Evolutionary conservation across 768 basidiomycete species (phyloP), one percentile per base, ranked within the genome.

Genomic region (Rhizopogon vulgaris): DNA sequence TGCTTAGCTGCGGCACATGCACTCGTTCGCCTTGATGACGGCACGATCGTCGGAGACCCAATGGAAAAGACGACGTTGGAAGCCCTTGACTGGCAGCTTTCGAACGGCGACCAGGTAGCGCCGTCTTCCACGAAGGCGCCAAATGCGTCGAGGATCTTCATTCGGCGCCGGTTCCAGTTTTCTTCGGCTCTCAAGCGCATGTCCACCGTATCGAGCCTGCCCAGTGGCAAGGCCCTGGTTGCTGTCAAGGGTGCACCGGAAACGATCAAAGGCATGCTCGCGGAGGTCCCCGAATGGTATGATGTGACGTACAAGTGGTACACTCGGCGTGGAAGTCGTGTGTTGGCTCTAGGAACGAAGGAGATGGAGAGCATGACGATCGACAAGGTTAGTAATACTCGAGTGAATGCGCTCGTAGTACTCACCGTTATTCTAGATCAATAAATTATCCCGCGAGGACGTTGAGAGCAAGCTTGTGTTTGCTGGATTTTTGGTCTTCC

Each of bases 31-130:
- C 77, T 99, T 24, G 95, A 99, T 59, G 95, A 98, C 60, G 95
- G 92, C 8, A 86, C 85, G 1, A 73, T 94, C 36, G 94, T 98
- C 39, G 96, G 96, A 3, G 96, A 99, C 65, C 96, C 96, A 0
- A 99, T 99, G 96, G 96, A 99, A 70, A 94, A 94, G 72, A 94
- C 90, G 0, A 95, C 96, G 0, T 74, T 98, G 6, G 89, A 90
- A 55, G 86, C 92, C 2, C 76, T 99, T 27, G 85, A 90, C 43
- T 98, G 96, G 95, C 83, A 82, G 52, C 67, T 98, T 38, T 72
- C 67, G 9, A 82, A 83, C 70, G 88, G 89, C 30, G 90, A 95
- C 60, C 66, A 75, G n/a, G 73, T 95, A 55, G 69, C 81, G 1
- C 85, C 92, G 0, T 70, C 75, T 32, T 64, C 73, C 2, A 60